Evolutionary conservation across 768 basidiomycete species (phyloP).

Genomic region (Suillus subluteus): DNA sequence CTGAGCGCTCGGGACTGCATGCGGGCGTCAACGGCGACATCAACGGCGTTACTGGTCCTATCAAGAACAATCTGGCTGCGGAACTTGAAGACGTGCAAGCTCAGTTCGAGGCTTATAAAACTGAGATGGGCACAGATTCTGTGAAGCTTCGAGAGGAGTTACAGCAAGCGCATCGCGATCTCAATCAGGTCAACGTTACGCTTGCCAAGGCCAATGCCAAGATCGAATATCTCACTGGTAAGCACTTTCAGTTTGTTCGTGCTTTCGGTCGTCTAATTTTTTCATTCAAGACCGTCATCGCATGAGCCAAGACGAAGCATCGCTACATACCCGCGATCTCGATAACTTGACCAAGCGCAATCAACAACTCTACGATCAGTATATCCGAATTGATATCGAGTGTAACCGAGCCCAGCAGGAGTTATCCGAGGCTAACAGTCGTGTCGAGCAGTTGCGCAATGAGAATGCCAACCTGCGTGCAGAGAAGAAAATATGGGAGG

Average conservation of each 20-base stretch:
- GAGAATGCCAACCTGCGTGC: slow-evolving; percentile 88
- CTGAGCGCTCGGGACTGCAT: slow-evolving; percentile 36
- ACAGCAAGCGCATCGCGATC: slow-evolving; percentile 64
- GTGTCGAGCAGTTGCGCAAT: slow-evolving; percentile 78
- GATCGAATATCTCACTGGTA: slow-evolving; percentile 77
- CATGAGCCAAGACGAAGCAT: slow-evolving; percentile 70
- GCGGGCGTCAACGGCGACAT: slow-evolving; percentile 36
- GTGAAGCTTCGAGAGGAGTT: slow-evolving; percentile 74
- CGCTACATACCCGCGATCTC: slow-evolving; percentile 63
- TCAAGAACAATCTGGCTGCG: slow-evolving; percentile 47
- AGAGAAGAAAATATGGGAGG: slow-evolving; percentile 95
- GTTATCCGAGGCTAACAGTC: slow-evolving; percentile 56
- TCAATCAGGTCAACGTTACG: slow-evolving; percentile 61
- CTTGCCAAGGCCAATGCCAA: slow-evolving; percentile 87
- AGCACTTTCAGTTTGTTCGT: slow-evolving; percentile 25
- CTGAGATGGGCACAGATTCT: slow-evolving; percentile 82
- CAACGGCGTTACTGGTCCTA: slow-evolving; percentile 25
- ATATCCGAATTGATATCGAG: slow-evolving; percentile 75
- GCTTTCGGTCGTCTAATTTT: slow-evolving; percentile 14
- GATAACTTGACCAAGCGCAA: slow-evolving; percentile 71
- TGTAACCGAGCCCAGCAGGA: slow-evolving; percentile 72
- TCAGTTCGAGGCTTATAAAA: slow-evolving; percentile 80
- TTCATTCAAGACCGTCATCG: slow-evolving; percentile 60
- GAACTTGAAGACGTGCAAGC: slow-evolving; percentile 75
- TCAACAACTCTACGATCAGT: slow-evolving; percentile 72